Percentiles rank a stretch among this genome's conserved stretches.
Evolutionary conservation across 192 early-diverging fungal species (phyloP).

Genomic region (Podila epicladia): DNA sequence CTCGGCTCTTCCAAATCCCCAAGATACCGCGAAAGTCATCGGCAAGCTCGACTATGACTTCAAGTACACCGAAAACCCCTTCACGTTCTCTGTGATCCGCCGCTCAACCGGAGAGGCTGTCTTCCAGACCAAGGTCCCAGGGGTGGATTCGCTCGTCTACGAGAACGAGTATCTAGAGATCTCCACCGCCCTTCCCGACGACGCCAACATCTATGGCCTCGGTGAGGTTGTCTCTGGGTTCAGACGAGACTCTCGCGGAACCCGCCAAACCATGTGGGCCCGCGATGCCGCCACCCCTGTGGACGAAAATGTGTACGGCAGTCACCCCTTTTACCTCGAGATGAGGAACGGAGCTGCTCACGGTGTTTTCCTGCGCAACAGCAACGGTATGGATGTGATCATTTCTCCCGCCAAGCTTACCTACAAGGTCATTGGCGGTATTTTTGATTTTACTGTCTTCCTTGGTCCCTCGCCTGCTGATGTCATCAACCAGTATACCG

Average conservation of each 20-base stretch:
- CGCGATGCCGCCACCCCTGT: constrained; percentile 55
- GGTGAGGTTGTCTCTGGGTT: constrained; percentile 69
- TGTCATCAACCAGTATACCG: constrained; percentile 66
- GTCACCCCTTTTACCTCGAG: constrained; percentile 73
- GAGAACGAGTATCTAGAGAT: constrained; percentile 76
- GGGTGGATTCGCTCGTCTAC: constrained; percentile 61
- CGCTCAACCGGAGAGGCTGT: constrained; percentile 46
- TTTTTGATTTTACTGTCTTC: constrained; percentile 72
- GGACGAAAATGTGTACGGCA: constrained; percentile 70
- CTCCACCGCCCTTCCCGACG: constrained; percentile 58
- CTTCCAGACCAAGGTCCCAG: constrained; percentile 51
- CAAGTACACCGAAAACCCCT: constrained; percentile 48
- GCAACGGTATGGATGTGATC: constrained; percentile 77
- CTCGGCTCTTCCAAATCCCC: constrained; percentile 35
- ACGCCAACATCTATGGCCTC: constrained; percentile 75
- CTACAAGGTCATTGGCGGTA: constrained; percentile 73
- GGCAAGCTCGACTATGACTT: constrained; percentile 44
- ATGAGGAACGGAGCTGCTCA: constrained; percentile 57
- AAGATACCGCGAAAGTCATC: constrained; percentile 7
- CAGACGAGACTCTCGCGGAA: constrained; percentile 56
- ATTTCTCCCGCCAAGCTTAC: constrained; percentile 58
- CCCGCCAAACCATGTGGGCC: constrained; percentile 30
- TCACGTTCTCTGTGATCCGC: constrained; percentile 54
- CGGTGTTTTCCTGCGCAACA: constrained; percentile 65
- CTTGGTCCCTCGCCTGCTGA: constrained; percentile 58